These are phyloP conservation scores for Penicillium thymicola DNA, from an alignment of 2,329 filamentous ascomycete species.

Conservation along the genomic window DNA sequence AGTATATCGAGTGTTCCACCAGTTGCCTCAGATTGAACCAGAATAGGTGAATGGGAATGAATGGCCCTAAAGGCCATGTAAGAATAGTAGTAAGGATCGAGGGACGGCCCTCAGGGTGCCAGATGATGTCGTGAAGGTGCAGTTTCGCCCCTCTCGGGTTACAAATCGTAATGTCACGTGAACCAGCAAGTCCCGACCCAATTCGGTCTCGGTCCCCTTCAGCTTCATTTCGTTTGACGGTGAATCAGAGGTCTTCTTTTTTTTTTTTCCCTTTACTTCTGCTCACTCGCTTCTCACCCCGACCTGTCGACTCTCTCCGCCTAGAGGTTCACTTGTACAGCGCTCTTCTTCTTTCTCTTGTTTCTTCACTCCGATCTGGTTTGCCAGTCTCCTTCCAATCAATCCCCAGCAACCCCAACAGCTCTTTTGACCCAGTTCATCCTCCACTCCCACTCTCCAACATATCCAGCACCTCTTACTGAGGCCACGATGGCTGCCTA, in stretches of 20 bases:
- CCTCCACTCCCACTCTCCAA: constrained; percentile 5
- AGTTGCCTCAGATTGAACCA: background rate
- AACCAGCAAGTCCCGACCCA: constrained; percentile 1
- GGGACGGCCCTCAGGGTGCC: constrained; percentile 14
- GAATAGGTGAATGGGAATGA: constrained; percentile 12
- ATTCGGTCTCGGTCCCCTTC: constrained; percentile 6
- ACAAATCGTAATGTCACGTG: constrained; percentile 10
- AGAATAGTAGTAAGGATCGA: constrained; percentile 19
- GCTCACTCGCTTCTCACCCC: background rate
- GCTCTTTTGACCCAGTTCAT: constrained; percentile 8
- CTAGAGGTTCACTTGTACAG: constrained; percentile 3
- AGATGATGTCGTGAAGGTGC: constrained; percentile 6
- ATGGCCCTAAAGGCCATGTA: constrained; percentile 23
- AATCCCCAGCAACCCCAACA: constrained; percentile 10
- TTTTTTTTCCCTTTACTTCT: background rate
- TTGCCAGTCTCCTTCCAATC: constrained; percentile 8
- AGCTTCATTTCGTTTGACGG: constrained; percentile 13
- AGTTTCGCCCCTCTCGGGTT: constrained; percentile 10
- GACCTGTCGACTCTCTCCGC: background rate
- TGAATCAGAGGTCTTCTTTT: background rate
- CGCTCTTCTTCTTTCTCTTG: constrained; percentile 10
- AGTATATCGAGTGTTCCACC: constrained; percentile 9
- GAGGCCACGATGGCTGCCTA: constrained; percentile 39
- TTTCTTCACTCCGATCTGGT: background rate
- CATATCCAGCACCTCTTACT: constrained; percentile 8